phyloP scores from a whole-genome alignment of 176 grass and related monocot genomes.

The Miscanthus lutarioriparius region DNA sequence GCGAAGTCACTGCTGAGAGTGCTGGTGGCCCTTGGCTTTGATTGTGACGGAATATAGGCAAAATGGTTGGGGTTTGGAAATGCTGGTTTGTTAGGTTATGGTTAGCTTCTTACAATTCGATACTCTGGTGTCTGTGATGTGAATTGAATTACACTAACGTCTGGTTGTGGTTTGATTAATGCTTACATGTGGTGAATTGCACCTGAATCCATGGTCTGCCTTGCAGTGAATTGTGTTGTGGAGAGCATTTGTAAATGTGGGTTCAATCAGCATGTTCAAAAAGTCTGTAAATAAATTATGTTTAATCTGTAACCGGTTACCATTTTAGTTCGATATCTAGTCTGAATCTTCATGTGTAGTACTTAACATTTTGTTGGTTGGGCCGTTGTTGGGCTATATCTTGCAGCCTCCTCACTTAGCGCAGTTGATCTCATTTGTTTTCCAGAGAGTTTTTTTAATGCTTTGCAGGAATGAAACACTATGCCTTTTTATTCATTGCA shows the following conservation, averaged over 20 bases:
- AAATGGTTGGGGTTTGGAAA: neutral
- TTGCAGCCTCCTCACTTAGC: neutral
- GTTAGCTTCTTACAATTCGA: neutral
- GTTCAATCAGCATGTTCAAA: too few relatives aligned
- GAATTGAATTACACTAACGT: neutral
- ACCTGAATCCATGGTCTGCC: neutral
- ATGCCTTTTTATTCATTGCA: constrained; percentile 24
- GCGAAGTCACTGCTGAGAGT: neutral
- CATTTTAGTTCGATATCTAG: neutral
- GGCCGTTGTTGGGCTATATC: neutral
- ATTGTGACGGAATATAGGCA: neutral
- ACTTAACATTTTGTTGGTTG: neutral
- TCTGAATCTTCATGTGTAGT: neutral
- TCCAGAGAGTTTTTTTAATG: constrained; percentile 3
- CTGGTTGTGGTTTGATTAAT: neutral
- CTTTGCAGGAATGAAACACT: neutral
- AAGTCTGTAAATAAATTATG: neutral
- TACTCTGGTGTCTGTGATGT: neutral
- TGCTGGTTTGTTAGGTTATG: neutral
- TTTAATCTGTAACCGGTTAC: too few relatives aligned
- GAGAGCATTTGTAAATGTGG: too few relatives aligned
- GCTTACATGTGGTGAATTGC: neutral
- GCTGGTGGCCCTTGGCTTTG: neutral
- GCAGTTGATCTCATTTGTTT: neutral
- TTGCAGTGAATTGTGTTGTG: neutral